A percentile compares a stretch with the other conserved stretches of the same genome.
phyloP scores from a whole-genome alignment of 805 yeast genomes.

The Ogataea naganishii region DNA sequence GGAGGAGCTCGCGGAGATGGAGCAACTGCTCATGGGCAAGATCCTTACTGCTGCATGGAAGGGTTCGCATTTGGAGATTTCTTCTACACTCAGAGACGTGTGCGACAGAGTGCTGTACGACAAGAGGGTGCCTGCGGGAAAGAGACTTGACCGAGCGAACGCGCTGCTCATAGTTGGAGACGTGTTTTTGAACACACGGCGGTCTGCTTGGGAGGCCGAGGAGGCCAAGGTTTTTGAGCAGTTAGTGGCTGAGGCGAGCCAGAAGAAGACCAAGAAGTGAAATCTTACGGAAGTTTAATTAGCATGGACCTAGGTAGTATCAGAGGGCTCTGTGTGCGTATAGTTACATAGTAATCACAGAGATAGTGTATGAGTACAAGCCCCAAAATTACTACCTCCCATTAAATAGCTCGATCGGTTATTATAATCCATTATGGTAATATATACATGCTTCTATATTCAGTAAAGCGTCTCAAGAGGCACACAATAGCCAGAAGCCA shows the following conservation, averaged over 20 bases:
- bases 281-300: no score
- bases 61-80: constrained; percentile 81
- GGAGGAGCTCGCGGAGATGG: constrained; percentile 62
- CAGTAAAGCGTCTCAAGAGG: no score
- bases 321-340: no score
- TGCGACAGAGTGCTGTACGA: constrained; percentile 74
- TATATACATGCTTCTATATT: neutral
- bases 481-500: no score
- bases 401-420: no score
- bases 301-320: no score
- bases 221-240: constrained; percentile 90
- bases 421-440: neutral
- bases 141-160: constrained; percentile 67
- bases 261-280: constrained; percentile 46
- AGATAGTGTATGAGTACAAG: no score
- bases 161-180: constrained; percentile 69
- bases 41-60: constrained; percentile 94
- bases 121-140: constrained; percentile 46
- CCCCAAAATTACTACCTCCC: no score
- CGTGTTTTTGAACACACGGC: constrained; percentile 53
- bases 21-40: constrained; percentile 77
- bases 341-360: no score
- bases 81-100: constrained; percentile 69
- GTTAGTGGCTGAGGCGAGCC: constrained; percentile 77
- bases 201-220: constrained; percentile 85